phyloP scores from a whole-genome alignment of 208 protist genomes.

The Leishmania amazonensis region DNA sequence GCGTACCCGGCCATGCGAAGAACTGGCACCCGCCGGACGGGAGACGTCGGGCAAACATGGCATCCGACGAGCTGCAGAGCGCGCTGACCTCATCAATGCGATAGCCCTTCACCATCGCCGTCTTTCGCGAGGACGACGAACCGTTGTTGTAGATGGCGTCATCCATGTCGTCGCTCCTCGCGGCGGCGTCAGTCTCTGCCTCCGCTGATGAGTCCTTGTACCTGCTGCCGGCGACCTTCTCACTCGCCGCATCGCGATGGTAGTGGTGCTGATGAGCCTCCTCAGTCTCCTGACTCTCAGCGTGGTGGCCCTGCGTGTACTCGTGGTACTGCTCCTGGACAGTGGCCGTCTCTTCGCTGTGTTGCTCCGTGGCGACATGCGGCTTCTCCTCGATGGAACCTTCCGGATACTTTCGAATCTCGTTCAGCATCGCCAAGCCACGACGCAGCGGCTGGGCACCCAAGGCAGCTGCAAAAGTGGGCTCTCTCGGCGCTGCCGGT shows the following conservation, averaged over 20 bases:
- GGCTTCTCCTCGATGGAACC: slow-evolving; percentile 12
- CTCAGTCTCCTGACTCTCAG: neutral
- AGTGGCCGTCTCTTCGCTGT: neutral
- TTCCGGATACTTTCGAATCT: slow-evolving; percentile 35
- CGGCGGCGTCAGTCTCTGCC: neutral
- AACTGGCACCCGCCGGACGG: slow-evolving; percentile 85
- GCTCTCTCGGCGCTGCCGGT: neutral
- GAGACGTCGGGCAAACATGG: slow-evolving; percentile 82
- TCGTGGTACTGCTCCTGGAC: neutral
- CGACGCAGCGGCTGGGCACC: slow-evolving; percentile 4
- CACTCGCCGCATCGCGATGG: neutral
- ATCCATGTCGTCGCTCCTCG: neutral
- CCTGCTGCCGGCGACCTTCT: neutral
- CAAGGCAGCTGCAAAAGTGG: neutral
- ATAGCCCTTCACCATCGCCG: slow-evolving; percentile 82
- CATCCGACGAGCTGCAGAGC: slow-evolving; percentile 60
- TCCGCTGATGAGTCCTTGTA: neutral
- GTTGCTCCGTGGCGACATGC: neutral
- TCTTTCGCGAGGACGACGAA: slow-evolving; percentile 42
- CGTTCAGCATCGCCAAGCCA: slow-evolving; percentile 19
- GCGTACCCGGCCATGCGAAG: slow-evolving; percentile 87
- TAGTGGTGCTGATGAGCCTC: neutral
- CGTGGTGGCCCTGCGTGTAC: neutral
- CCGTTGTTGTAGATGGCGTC: neutral
- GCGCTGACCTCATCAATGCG: slow-evolving; percentile 75